Base-by-base conservation (phyloP, 306 rosid species). In the Albizia julibrissin region DNA sequence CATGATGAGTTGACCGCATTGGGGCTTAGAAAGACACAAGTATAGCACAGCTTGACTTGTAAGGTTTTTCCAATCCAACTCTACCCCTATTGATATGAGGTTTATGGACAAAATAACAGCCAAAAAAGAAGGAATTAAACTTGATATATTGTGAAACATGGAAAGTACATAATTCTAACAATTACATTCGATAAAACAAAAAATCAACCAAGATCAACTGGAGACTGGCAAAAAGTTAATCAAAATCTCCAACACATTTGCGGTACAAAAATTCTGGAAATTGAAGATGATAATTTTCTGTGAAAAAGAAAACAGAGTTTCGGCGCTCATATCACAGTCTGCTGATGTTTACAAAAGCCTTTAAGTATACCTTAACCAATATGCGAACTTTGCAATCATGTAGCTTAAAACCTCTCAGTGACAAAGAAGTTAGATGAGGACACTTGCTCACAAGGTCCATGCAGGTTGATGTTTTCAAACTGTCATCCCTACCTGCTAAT, bases 401-500 rank as follows among this genome's bases (percentile, higher is more conserved):
- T 72, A 93, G 87, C 87, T 91, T 93, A 85, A 91, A 93, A 72
- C 97, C 97, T 88, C 97, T 87, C 47, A 93, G 91, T 34, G 96
- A 89, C 85, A 93, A 83, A 84, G 97, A 91, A 50, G 84, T 80
- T 69, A 93, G 84, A 82, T 84, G 86, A 39, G 94, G 96, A 85
- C 97, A 93, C 77, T 88, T 86, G 61, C 80, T 86, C 52, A 90
- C 92, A 27, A 93, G 88, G 80, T 89, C 97, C 82, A 68, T 40
- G 49, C 97, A 93, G 68, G 97, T 91, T 66, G 90, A 92, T 1
- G 91, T 85, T 77, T 93, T 93, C 96, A 93, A 90, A 81, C 97
- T 93, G 93, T 90, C 97, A 81, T 93, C 97, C 82, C 97, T 91
- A 82, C 97, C 97, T 93, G 91, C 37, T 47, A 87, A 54, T 84